Percentiles rank a stretch among this genome's conserved stretches.
Conservation (phyloP, 768 basidiomycete genomes). For the Arthromyces matolae region DNA sequence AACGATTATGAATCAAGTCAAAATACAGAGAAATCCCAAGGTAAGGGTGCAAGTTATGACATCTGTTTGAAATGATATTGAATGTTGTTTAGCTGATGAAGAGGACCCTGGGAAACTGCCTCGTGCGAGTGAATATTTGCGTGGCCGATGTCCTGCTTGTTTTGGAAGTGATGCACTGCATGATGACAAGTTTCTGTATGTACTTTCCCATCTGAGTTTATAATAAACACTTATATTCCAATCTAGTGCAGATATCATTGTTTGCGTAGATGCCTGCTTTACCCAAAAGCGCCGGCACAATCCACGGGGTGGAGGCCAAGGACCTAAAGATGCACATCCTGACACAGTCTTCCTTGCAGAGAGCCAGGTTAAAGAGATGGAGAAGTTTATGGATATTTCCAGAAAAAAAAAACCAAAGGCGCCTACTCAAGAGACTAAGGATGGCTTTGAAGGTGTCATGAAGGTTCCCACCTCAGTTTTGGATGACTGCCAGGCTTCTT, state of each 20-base stretch:
- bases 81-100: too few relatives aligned
- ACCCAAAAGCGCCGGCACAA: background rate
- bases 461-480: conserved; percentile 26
- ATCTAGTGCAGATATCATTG: background rate
- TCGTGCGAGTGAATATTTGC: too few relatives aligned
- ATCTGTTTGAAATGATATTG: too few relatives aligned
- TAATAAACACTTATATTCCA: background rate
- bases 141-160: too few relatives aligned
- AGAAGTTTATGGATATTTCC: background rate
- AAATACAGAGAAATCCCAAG: too few relatives aligned
- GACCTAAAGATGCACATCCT: background rate
- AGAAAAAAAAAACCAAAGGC: background rate
- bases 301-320: background rate
- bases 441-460: conserved; percentile 20
- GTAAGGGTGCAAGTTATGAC: too few relatives aligned
- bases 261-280: background rate
- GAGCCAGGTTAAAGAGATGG: background rate
- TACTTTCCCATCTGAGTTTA: background rate
- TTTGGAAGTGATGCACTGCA: background rate
- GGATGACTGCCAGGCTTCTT: conserved; percentile 30
- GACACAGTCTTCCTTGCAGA: background rate
- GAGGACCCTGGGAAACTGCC: too few relatives aligned
- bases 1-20: too few relatives aligned
- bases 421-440: background rate
- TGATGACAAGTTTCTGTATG: background rate